These are phyloP conservation scores for Moniliella sp. DNA, from an alignment of 1,284 basidiomycete species.

Conservation along the genomic window DNA sequence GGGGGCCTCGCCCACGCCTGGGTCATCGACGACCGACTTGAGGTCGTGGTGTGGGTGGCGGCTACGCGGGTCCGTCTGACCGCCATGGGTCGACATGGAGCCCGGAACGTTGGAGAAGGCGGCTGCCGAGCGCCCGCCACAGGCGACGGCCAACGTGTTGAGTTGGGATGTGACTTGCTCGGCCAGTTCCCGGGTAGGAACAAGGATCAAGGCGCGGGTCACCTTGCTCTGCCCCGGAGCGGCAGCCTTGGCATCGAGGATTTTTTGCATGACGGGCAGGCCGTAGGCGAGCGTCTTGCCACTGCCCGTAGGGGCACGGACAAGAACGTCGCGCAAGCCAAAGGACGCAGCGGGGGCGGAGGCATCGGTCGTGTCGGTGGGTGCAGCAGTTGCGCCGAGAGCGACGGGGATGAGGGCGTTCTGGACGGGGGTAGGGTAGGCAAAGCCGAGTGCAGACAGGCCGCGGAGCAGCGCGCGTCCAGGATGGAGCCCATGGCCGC, in stretches of 20 bases:
- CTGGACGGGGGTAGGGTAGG: slow-evolving; percentile 61
- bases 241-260: slow-evolving; percentile 58
- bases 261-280: slow-evolving; percentile 70
- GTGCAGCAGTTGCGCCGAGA: slow-evolving; percentile 44
- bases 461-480: slow-evolving; percentile 43
- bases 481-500: neutral
- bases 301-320: slow-evolving; percentile 75
- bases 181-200: slow-evolving; percentile 78
- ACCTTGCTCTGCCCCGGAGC: slow-evolving; percentile 39
- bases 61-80: neutral
- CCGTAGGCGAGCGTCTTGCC: slow-evolving; percentile 95
- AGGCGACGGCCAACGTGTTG: slow-evolving; percentile 39
- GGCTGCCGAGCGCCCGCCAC: neutral
- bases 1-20: slow-evolving; percentile 47
- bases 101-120: slow-evolving; percentile 1
- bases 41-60: slow-evolving; percentile 39
- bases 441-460: slow-evolving; percentile 57
- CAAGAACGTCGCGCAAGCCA: slow-evolving; percentile 58
- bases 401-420: slow-evolving; percentile 57
- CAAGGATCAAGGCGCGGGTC: slow-evolving; percentile 64
- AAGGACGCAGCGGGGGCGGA: neutral
- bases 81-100: neutral
- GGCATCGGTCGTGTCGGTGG: neutral
- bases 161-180: slow-evolving; percentile 67
- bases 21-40: neutral